Evolutionary conservation across 2,329 filamentous ascomycete species (phyloP), one percentile per base, ranked within the genome.

Genomic region (Tolypocladium ophioglossoides): DNA sequence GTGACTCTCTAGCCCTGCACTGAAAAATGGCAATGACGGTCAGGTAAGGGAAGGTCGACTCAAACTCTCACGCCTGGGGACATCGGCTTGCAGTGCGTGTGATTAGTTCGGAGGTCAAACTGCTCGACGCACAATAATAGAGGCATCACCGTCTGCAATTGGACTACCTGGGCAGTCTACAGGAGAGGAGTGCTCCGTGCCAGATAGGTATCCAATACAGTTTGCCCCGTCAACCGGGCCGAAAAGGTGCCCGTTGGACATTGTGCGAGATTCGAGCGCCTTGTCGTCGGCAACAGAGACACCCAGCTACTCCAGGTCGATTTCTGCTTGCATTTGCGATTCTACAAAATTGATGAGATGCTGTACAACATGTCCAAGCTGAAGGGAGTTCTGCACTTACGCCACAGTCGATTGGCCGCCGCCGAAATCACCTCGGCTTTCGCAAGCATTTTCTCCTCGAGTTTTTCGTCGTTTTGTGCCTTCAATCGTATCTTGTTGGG

Each of bases 361-460:
- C 27, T 24, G 50, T 51, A 35, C 34, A 6, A n/a, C 44, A 49
- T 40, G 16, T 14, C 10, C 34, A 37, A 39, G 30, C 37, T 18
- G 18, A 16, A 39, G 20, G 18, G 22, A 48, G 18, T 14, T 3
- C 11, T 35, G 27, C 20, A 73, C 79, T 67, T 71, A 83, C 78
- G 83, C 84, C 85, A 89, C 24, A 90, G 70, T 57, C 78, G 77
- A 68, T 82, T 88, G 20, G 87, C 86, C 48, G 84, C 85, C 34
- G 81, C 76, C 32, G 83, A 78, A 57, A 91, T 89, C 37, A 85
- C 74, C 55, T 82, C 79, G 2, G 86, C 86, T 65, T 88, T 90
- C 20, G 72, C 72, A 18, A 83, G 66, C 34, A 90, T 66, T 64
- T 88, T 89, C 53, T 82, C 78, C 50, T 77, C 74, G 58, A 84